Evolutionary conservation across 345 rosid species (phyloP).

Genomic region (Gossypium raimondii): DNA sequence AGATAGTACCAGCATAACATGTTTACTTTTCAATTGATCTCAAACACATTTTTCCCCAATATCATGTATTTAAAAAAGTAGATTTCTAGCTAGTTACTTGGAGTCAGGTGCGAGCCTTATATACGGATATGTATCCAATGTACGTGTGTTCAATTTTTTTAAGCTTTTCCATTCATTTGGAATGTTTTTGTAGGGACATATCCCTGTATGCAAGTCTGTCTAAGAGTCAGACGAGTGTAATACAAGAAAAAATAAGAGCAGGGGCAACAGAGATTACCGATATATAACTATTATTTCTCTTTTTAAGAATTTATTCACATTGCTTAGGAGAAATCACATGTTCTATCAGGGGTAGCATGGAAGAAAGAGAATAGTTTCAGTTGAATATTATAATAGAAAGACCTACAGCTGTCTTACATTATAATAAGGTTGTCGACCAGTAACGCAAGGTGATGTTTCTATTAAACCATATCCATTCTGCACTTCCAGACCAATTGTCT

Average conservation of each 20-base stretch:
- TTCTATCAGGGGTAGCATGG: neutral
- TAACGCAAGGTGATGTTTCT: constrained; percentile 79
- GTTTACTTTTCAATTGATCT: neutral
- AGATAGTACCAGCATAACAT: neutral
- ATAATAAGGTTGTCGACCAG: constrained; percentile 52
- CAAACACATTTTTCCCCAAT: neutral
- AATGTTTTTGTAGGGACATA: neutral
- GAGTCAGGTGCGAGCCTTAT: too few relatives aligned
- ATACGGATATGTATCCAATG: too few relatives aligned
- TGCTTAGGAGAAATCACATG: neutral
- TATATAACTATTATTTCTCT: neutral
- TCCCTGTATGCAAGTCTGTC: neutral
- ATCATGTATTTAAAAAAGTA: neutral
- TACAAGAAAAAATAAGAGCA: too few relatives aligned
- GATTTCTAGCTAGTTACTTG: too few relatives aligned
- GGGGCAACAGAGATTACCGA: neutral
- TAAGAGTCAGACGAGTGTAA: neutral
- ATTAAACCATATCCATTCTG: constrained; percentile 95
- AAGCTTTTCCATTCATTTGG: neutral
- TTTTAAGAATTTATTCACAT: neutral
- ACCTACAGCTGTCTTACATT: constrained; percentile 49
- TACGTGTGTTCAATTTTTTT: neutral
- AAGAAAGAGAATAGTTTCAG: constrained; percentile 3
- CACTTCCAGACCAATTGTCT: constrained; percentile 76
- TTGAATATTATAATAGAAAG: neutral